Base-by-base conservation (phyloP, 148 eudicot genomes). In the Diospyros kaki region DNA sequence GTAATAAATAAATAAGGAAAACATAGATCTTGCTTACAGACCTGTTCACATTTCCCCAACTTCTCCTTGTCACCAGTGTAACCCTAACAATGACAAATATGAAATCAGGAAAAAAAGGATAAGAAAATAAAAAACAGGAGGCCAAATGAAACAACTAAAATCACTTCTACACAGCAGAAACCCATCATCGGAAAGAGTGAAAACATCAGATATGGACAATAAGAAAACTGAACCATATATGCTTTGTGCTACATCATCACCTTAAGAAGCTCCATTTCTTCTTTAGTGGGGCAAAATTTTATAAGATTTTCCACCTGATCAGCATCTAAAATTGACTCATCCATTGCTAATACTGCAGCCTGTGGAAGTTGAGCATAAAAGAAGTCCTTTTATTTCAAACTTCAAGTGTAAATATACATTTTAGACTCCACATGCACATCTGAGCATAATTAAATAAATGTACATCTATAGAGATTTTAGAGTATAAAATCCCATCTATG, bases 301-400 rank as follows among this genome's bases (percentile, higher is more conserved):
- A 94, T 92, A 66, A 94, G 92, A 77, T 94, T 94, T 80, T 94
- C 98, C 68, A 94, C 98, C 85, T 94, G 98, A 86, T 94, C 98
- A 70, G 91, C 98, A 89, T 94, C 98, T 81, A 94, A 84, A 84
- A 92, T 77, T 72, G 98, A 89, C 55, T 87, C 98, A 75, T 94
- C 93, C 89, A 94, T 83, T 52, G 98, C 97, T 63, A 94, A 86
- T 73, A 88, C 93, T 69, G 97, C 97, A 77, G 93, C 96, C 98
- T 94, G 84, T 65, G 40, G 73, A 75, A 77, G 62, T 73, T 17
- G 72, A 68, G 46, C 76, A 74, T 18, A n/a, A 73, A 11, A n/a
- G 18, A 42, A 77, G 28, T 77, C 18, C 28, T 18, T 74, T 7
- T 68, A 62, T 13, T 73, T 63, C 2, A 18, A 64, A 43, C 8